A percentile compares a stretch with the other conserved stretches of the same genome.
These are phyloP conservation scores for Botryotinia convoluta DNA, from an alignment of 2,329 filamentous ascomycete genomes.

Conservation along the genomic window DNA sequence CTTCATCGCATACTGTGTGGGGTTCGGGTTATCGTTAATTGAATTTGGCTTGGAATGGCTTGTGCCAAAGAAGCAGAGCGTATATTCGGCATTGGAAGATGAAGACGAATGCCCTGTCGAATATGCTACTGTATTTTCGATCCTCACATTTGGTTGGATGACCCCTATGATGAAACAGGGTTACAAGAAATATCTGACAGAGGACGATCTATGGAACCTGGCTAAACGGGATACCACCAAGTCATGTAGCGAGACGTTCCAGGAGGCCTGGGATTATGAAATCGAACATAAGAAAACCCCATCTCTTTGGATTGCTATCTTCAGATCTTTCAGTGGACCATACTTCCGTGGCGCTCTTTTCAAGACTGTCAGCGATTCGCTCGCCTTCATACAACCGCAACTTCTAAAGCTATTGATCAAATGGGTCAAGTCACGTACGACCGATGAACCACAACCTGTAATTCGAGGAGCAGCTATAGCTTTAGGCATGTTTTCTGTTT, in stretches of 20 bases:
- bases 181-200: slow-evolving; percentile 86
- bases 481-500: slow-evolving; percentile 86
- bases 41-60: slow-evolving; percentile 69
- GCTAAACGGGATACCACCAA: slow-evolving; percentile 76
- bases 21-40: slow-evolving; percentile 55
- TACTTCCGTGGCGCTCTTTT: slow-evolving; percentile 80
- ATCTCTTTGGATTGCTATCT: slow-evolving; percentile 82
- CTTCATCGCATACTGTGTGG: slow-evolving; percentile 61
- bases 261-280: slow-evolving; percentile 74
- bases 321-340: slow-evolving; percentile 79
- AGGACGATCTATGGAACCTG: slow-evolving; percentile 94
- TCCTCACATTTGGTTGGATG: slow-evolving; percentile 97
- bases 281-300: slow-evolving; percentile 67
- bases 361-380: slow-evolving; percentile 82
- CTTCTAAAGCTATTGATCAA: slow-evolving; percentile 78
- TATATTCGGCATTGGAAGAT: slow-evolving; percentile 65
- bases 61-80: slow-evolving; percentile 65
- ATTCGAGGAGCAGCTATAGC: slow-evolving; percentile 85
- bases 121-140: slow-evolving; percentile 90
- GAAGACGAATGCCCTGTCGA: slow-evolving; percentile 71
- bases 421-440: slow-evolving; percentile 76
- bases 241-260: slow-evolving; percentile 67
- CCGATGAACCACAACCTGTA: slow-evolving; percentile 66
- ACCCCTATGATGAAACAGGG: slow-evolving; percentile 95
- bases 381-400: slow-evolving; percentile 90